Evolutionary conservation across 768 basidiomycete genomes (phyloP), one percentile per base, ranked within the genome.

Genomic region (Pleurotus tuoliensis): DNA sequence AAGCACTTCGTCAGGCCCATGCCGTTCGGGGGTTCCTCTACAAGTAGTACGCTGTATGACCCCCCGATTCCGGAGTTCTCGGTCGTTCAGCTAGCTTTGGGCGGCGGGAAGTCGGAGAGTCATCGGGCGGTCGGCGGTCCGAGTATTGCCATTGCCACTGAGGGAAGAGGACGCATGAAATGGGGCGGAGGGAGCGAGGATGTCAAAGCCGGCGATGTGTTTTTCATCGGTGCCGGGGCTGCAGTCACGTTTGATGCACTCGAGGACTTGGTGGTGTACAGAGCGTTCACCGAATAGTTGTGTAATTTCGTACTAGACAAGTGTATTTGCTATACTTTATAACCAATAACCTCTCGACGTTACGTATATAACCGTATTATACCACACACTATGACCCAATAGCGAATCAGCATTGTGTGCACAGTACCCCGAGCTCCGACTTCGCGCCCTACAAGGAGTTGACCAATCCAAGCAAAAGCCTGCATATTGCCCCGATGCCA

Each of bases 21-120:
- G 3, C 61, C 71, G 0, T 90, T 86, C 72, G 61, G 66, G 8
- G 3, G 9, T 34, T 57, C 66, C 24, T 69, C 76, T 15, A 40
- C 56, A n/a, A 34, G 56, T 13, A 44, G 51, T 45, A 73, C 75
- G 18, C 73, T 92, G 16, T 98, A 97, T 71, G 82, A 97, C 64
- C 96, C 97, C 5, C 94, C 97, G 0, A 88, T 95, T 62, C 86
- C 86, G 34, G 97, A 98, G 69, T 98, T 99, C 72, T 86, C 90
- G 3, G 94, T 99, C 15, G 76, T 95, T 13, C 80, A 81, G 27
- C 74, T 86, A 5, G 74, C 73, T 39, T 66, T 97, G 6, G 60
- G 63, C 0, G 62, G 66, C 0, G 77, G 75, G 5, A 72, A 70
- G 58, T 66, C 65, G 16, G 86, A 88, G 67, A 67, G 58, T 16